Conservation (phyloP, 2,329 filamentous ascomycete genomes). For the Curvularia spicifera region DNA sequence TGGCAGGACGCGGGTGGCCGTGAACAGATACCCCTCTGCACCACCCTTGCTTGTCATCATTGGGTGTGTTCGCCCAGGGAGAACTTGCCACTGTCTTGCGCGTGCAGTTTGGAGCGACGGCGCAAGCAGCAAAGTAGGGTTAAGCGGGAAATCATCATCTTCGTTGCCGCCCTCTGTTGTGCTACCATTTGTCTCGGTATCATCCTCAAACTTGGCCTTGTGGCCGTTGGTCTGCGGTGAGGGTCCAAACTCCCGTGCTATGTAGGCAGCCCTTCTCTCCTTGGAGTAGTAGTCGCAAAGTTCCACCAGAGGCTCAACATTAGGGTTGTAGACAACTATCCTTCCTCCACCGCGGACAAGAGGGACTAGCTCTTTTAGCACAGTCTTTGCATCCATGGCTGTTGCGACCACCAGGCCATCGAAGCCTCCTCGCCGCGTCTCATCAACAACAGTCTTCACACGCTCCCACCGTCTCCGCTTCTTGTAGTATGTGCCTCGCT, state of each 20-base stretch:
- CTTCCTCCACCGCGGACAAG: slow-evolving; percentile 82
- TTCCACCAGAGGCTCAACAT: slow-evolving; percentile 76
- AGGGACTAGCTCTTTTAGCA: slow-evolving; percentile 77
- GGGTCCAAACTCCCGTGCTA: slow-evolving; percentile 39
- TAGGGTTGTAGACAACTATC: slow-evolving; percentile 83
- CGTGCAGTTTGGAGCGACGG: slow-evolving; percentile 81
- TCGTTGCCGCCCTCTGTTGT: slow-evolving; percentile 29
- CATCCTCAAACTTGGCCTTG: slow-evolving; percentile 26
- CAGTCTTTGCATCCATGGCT: slow-evolving; percentile 77
- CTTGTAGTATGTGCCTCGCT: slow-evolving; percentile 83
- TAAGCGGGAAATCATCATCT: slow-evolving; percentile 77
- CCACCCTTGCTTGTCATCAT: slow-evolving; percentile 90
- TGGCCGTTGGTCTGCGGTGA: slow-evolving; percentile 14
- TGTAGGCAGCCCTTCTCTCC: slow-evolving; percentile 73
- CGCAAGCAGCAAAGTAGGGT: slow-evolving; percentile 82
- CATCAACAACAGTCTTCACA: slow-evolving; percentile 73
- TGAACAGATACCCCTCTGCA: slow-evolving; percentile 89
- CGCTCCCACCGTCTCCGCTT: slow-evolving; percentile 85
- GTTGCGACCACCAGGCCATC: slow-evolving; percentile 83
- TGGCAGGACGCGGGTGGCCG: slow-evolving; percentile 79
- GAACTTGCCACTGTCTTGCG: slow-evolving; percentile 83
- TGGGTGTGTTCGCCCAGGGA: slow-evolving; percentile 91
- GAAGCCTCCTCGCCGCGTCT: slow-evolving; percentile 76
- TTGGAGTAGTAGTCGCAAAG: slow-evolving; percentile 87
- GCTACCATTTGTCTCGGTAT: slow-evolving; percentile 24